Evolutionary conservation across 2,329 filamentous ascomycete genomes (phyloP).

Genomic region (Chaetothyriales sp.): DNA sequence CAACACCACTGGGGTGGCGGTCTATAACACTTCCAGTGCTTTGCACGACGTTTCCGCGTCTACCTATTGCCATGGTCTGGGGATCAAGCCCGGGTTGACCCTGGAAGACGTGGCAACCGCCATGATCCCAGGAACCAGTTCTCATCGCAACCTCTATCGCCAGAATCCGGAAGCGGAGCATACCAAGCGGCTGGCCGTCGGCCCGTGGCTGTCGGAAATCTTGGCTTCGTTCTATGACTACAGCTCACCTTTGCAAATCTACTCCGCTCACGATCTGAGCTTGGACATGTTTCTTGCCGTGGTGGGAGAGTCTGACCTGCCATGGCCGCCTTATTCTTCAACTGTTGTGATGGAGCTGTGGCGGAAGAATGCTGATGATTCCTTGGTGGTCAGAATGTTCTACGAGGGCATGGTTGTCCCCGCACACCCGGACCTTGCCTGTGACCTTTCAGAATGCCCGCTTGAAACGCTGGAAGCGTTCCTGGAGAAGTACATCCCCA

Average conservation of each 20-base stretch:
- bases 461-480: neutral
- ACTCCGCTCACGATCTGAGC: slow-evolving; percentile 2
- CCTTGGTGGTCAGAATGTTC: slow-evolving; percentile 2
- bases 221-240: neutral
- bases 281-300: slow-evolving; percentile 3
- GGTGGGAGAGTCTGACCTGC: slow-evolving; percentile 2
- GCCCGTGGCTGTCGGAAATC: slow-evolving; percentile 1
- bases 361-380: neutral
- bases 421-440: neutral
- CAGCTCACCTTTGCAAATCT: neutral
- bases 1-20: slow-evolving; percentile 1
- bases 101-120: neutral
- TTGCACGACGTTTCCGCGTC: neutral
- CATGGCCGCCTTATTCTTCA: slow-evolving; percentile 1
- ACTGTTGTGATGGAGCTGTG: slow-evolving; percentile 2
- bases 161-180: neutral
- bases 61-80: slow-evolving; percentile 1
- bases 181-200: neutral
- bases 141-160: slow-evolving; percentile 1
- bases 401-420: slow-evolving; percentile 3
- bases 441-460: neutral
- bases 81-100: neutral
- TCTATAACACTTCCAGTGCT: neutral
- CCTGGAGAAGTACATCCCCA: slow-evolving; percentile 1
- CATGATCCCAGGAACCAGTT: slow-evolving; percentile 1